Evolutionary conservation across 2,329 filamentous ascomycete genomes (phyloP).

Genomic region (Escovopsis sp.): DNA sequence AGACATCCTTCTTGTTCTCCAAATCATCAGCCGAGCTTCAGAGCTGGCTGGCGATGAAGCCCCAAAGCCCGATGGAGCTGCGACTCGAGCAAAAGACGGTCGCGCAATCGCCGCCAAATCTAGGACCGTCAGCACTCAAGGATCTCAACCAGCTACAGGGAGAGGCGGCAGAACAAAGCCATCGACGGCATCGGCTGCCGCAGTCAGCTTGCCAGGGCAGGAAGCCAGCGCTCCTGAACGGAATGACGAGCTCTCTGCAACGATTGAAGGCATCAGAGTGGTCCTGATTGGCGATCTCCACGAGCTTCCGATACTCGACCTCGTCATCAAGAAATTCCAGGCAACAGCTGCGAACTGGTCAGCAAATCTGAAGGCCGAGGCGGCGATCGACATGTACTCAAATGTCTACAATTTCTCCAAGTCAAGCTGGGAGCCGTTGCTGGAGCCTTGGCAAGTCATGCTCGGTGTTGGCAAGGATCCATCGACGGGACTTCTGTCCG

Average conservation of each 20-base stretch:
- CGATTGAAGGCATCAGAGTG: slow-evolving; percentile 75
- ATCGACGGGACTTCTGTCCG: slow-evolving; percentile 58
- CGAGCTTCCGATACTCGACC: slow-evolving; percentile 85
- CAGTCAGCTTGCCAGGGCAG: slow-evolving; percentile 7
- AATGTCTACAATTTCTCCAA: slow-evolving; percentile 99
- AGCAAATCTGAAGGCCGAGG: slow-evolving; percentile 69
- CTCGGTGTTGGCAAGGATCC: slow-evolving; percentile 73
- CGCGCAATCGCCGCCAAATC: slow-evolving; percentile 32
- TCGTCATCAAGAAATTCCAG: slow-evolving; percentile 82
- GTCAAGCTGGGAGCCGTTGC: slow-evolving; percentile 90
- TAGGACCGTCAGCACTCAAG: slow-evolving; percentile 41
- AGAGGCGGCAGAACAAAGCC: slow-evolving; percentile 27
- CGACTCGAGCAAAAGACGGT: slow-evolving; percentile 31
- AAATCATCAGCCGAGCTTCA: slow-evolving; percentile 81
- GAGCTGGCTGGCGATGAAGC: slow-evolving; percentile 62
- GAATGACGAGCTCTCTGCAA: slow-evolving; percentile 69
- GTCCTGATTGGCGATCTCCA: slow-evolving; percentile 93
- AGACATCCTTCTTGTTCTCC: slow-evolving; percentile 85
- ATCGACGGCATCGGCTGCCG: slow-evolving; percentile 16
- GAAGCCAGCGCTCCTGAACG: slow-evolving; percentile 8
- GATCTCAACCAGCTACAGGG: slow-evolving; percentile 33
- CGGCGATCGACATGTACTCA: slow-evolving; percentile 81
- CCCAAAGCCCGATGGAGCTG: slow-evolving; percentile 35
- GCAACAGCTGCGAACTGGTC: slow-evolving; percentile 86
- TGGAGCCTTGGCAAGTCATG: slow-evolving; percentile 94